Evolutionary conservation across 2,329 filamentous ascomycete genomes (phyloP), one percentile per base, ranked within the genome.

Genomic region (Didymosphaeria variabile): DNA sequence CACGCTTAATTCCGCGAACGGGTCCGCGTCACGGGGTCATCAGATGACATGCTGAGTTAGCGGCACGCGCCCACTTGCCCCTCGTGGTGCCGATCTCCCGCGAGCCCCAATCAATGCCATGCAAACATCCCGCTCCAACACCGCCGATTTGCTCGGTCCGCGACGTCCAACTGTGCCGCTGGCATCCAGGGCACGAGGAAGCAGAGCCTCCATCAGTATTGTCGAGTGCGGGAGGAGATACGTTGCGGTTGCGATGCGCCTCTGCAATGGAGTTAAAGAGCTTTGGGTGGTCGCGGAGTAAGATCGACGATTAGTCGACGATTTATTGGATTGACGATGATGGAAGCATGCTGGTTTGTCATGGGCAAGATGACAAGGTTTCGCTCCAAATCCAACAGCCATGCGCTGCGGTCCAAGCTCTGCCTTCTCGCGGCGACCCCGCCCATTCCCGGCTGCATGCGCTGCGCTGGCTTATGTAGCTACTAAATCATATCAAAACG

Each of bases 381-480:
- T n/a, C 19, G 42, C 19, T 45, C 42, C n/a, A 50, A 34, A 51
- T n/a, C 31, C 47, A 51, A 51, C 47, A 51, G n/a, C 15, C 47
- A 52, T 36, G 32, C 49, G 15, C 9, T 15, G 8, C n/a, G 49
- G 32, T 17, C 49, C 21, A 26, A 36, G 49, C 49, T 38, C 32
- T 9, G n/a, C 32, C n/a, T 38, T 17, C 34, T 23, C 44, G 44
- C 12, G 13, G 49, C 49, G 15, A 52, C 49, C 49, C 49, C 49
- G 32, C 49, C 49, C 49, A 40, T 38, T 9, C 49, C n/a, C 49
- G n/a, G n/a, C 49, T 21, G 49, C 29, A 26, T 23, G 26, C 26
- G 26, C 26, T 29, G 26, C 26, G 26, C 26, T 29, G 26, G 26
- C 26, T 29, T 29, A 29, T 29, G 26, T 29, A 29, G 26, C 26